A percentile compares a stretch with the other conserved stretches of the same genome.
Conservation (phyloP, 768 basidiomycete genomes). For the Obba rivulosa region DNA sequence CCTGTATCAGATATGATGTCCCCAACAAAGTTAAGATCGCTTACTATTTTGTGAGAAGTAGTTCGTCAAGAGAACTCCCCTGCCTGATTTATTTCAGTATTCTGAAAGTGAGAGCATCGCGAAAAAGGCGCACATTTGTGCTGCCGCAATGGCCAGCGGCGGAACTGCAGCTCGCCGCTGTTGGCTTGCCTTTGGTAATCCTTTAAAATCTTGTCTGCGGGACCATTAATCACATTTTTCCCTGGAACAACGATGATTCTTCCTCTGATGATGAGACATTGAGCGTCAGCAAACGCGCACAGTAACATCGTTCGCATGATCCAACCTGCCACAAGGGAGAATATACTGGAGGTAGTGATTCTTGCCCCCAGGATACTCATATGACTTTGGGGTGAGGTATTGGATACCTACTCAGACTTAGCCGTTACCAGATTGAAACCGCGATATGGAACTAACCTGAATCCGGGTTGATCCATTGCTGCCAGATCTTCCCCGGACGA, state of each 20-base stretch:
- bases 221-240: conserved; percentile 29
- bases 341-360: not conserved
- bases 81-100: conserved; percentile 36
- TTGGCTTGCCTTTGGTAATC: conserved; percentile 65
- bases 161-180: conserved; percentile 51
- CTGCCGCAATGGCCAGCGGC: conserved; percentile 72
- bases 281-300: not conserved
- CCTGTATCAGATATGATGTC: conserved; percentile 2
- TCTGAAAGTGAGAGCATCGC: not conserved
- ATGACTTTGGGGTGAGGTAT: not conserved
- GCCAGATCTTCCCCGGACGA: not conserved
- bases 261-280: conserved; percentile 38
- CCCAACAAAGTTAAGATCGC: conserved; percentile 17
- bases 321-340: conserved; percentile 7
- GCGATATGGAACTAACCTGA: conserved; percentile 10
- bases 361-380: conserved; percentile 7
- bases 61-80: conserved; percentile 66
- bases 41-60: conserved; percentile 85
- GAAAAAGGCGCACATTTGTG: conserved; percentile 51
- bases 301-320: not conserved
- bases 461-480: conserved; percentile 10
- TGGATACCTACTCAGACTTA: conserved; percentile 10
- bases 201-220: conserved; percentile 53
- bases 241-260: conserved; percentile 51
- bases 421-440: no score